Evolutionary conservation across 1,284 basidiomycete species (phyloP).

Genomic region (Thelephora terrestris): DNA sequence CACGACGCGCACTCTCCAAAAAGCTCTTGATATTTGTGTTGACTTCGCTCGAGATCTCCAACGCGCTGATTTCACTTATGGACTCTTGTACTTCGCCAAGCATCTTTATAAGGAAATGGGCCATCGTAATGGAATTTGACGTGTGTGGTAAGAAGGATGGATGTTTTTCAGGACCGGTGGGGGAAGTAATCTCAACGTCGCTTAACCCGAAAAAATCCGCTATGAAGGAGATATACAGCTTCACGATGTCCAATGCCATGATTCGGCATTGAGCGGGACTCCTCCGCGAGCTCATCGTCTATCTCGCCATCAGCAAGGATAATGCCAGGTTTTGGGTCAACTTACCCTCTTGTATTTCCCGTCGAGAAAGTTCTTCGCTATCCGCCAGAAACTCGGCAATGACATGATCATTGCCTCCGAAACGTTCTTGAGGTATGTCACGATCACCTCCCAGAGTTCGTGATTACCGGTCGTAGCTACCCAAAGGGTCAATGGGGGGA

Average conservation of each 20-base stretch:
- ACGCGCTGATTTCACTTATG: slow-evolving; percentile 68
- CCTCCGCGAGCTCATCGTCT: slow-evolving; percentile 32
- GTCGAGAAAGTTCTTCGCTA: slow-evolving; percentile 85
- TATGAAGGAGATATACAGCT: slow-evolving; percentile 77
- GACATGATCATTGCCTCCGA: slow-evolving; percentile 62
- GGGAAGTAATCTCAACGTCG: slow-evolving; percentile 49
- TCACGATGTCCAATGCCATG: slow-evolving; percentile 88
- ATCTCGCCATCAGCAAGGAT: slow-evolving; percentile 8
- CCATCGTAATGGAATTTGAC: slow-evolving; percentile 77
- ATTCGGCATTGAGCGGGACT: slow-evolving; percentile 78
- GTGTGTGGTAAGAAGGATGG: slow-evolving; percentile 59
- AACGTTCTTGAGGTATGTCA: slow-evolving; percentile 60
- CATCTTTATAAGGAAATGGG: slow-evolving; percentile 72
- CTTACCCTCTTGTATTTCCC: slow-evolving; percentile 81
- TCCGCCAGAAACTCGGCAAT: slow-evolving; percentile 90
- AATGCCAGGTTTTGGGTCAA: slow-evolving; percentile 4
- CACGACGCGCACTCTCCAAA: slow-evolving; percentile 79
- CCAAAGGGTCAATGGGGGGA: background rate
- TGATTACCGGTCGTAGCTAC: slow-evolving; percentile 39
- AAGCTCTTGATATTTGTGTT: slow-evolving; percentile 60
- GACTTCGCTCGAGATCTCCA: slow-evolving; percentile 77
- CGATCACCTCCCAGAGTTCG: slow-evolving; percentile 75
- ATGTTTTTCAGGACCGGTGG: slow-evolving; percentile 26
- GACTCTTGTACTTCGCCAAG: slow-evolving; percentile 82
- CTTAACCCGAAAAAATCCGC: slow-evolving; percentile 90